Percentiles rank a stretch among this genome's conserved stretches.
These are phyloP conservation scores for Emiliania huxleyi DNA, from an alignment of 78 protist species.

Conservation along the genomic window DNA sequence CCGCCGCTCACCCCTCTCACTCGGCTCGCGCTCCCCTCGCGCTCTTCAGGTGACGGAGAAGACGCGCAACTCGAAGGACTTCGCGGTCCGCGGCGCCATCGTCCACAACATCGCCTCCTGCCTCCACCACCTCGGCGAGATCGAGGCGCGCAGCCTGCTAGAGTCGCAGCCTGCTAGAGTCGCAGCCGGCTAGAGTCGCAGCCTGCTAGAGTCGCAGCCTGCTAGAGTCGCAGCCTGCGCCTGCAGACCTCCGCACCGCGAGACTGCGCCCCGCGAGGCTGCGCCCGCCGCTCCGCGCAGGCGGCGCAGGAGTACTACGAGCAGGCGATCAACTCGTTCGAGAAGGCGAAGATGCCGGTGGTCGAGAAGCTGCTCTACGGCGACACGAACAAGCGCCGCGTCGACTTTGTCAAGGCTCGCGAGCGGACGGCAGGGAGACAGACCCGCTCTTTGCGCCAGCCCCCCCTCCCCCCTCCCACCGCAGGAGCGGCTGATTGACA, in stretches of 20 bases:
- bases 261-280: too few relatives aligned
- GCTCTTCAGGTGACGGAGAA: neutral
- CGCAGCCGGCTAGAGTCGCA: too few relatives aligned
- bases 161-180: too few relatives aligned
- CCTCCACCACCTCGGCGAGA: neutral
- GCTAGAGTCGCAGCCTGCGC: too few relatives aligned
- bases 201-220: too few relatives aligned
- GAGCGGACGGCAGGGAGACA: too few relatives aligned
- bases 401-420: conserved; percentile 11
- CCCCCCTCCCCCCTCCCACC: too few relatives aligned
- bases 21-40: too few relatives aligned
- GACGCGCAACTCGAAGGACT: neutral
- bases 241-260: too few relatives aligned
- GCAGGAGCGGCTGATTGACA: neutral
- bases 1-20: too few relatives aligned
- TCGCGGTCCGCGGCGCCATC: conserved; percentile 6
- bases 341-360: neutral
- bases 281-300: too few relatives aligned
- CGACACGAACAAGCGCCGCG: conserved; percentile 4
- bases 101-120: conserved; percentile 13
- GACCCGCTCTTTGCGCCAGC: too few relatives aligned
- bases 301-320: conserved; percentile 9
- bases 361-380: neutral
- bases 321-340: neutral
- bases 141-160: neutral